Evolutionary conservation across 257 asterid species (phyloP).

Genomic region (Asclepias syriaca): DNA sequence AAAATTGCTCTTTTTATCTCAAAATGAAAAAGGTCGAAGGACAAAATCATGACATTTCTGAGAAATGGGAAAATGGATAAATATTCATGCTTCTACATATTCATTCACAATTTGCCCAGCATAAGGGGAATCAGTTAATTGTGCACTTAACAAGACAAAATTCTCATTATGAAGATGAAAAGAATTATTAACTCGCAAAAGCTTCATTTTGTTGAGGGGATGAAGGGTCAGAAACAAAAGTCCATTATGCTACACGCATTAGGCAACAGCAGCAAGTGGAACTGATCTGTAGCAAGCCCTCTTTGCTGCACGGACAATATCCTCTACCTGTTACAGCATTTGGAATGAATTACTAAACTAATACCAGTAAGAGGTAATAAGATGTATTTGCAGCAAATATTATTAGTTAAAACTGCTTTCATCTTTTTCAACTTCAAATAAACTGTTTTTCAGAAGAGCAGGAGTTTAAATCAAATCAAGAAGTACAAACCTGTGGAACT

Average conservation of each 20-base stretch:
- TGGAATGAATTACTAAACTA: background rate
- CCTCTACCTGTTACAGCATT: constrained; percentile 34
- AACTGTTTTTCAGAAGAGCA: background rate
- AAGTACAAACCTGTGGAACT: constrained; percentile 48
- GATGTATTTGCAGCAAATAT: too few relatives aligned
- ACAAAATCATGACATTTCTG: background rate
- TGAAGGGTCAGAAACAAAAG: constrained; percentile 4
- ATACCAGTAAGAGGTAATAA: background rate
- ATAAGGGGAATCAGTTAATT: background rate
- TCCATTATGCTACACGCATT: constrained; percentile 7
- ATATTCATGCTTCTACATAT: background rate
- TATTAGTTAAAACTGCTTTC: too few relatives aligned
- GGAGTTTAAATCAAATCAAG: background rate
- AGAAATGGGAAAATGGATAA: background rate
- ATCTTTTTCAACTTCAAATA: too few relatives aligned
- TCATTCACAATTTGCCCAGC: background rate
- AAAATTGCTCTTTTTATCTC: too few relatives aligned
- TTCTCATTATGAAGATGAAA: background rate
- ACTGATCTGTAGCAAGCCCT: constrained; percentile 40
- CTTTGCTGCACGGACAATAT: constrained; percentile 42
- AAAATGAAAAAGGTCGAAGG: too few relatives aligned
- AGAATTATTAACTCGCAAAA: background rate
- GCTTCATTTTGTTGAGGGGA: background rate
- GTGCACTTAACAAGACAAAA: background rate
- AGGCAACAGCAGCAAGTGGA: constrained; percentile 33